phyloP scores from a whole-genome alignment of 257 asterid species.

The Solanum sejunctum region DNA sequence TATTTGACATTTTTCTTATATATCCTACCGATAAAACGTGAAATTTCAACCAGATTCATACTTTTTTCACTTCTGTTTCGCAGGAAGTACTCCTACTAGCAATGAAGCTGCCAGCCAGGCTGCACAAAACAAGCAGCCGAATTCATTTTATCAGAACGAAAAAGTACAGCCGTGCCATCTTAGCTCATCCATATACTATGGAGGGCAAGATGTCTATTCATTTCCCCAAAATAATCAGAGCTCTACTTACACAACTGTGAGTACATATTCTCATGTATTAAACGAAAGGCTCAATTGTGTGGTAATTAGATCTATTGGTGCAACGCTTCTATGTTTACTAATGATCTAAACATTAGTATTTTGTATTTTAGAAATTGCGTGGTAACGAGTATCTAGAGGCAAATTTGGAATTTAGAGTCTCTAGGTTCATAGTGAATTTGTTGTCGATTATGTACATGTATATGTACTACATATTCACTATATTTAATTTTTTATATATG shows the following conservation, averaged over 20 bases:
- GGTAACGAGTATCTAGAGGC: not conserved
- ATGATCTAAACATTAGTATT: not conserved
- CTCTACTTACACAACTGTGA: constrained; percentile 37
- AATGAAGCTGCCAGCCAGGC: constrained; percentile 21
- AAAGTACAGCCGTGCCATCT: constrained; percentile 51
- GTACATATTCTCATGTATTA: not conserved
- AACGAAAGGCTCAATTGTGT: not conserved
- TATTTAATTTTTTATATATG: not conserved
- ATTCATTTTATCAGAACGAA: constrained; percentile 36
- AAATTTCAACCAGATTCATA: not conserved
- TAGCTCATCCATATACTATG: constrained; percentile 83
- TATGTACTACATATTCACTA: not conserved
- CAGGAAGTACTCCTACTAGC: constrained; percentile 17
- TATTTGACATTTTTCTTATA: not conserved
- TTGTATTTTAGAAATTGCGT: too few relatives aligned
- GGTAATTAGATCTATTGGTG: not conserved
- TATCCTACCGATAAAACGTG: not conserved
- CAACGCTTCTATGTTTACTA: not conserved
- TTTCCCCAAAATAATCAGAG: constrained; percentile 43
- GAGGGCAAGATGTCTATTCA: constrained; percentile 71
- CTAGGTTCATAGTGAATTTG: not conserved
- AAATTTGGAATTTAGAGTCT: not conserved
- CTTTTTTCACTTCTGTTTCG: not conserved
- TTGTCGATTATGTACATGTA: not conserved
- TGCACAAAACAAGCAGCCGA: constrained; percentile 14